Base-by-base conservation (phyloP, 2,329 filamentous ascomycete genomes). In the Sclerotinia borealis region DNA sequence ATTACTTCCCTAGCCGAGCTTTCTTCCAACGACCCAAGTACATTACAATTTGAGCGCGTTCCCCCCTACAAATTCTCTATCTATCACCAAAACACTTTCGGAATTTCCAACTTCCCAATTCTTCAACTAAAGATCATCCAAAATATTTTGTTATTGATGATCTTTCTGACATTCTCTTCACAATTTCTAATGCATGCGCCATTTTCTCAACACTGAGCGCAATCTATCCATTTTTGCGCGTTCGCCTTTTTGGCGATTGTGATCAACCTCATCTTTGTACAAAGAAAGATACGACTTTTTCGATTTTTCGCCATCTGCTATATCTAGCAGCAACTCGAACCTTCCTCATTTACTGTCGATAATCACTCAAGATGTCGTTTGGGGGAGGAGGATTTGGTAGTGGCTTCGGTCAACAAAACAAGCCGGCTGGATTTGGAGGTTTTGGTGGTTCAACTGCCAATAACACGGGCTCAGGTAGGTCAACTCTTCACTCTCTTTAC, bases 321-420 rank as follows among this genome's bases (percentile, higher is more conserved):
- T 52, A 49, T 47, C 52, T 63, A 31, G 45, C 37, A 63, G 48
- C 39, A 47, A 56, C 27, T 31, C 39, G 39, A 60, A 60, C 27
- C 37, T 37, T 22, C 54, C 55, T 51, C 59, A 41, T 58, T 59
- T 54, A 27, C 59, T 50, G 43, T 51, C 52, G 45, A 66, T 60
- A 65, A 59, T 25, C 31, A 60, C 58, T 67, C 65, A 69, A 60
- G 34, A 75, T 75, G 73, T 74, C 72, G n/a, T 65, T 64, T 34
- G 70, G 68, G 29, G 79, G 80, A 67, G 81, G 81, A 71, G 61
- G 31, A 56, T 62, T 62, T 62, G 59, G 59, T 48, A 77, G 79
- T 71, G 82, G 84, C 79, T 88, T 88, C 76, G 84, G 84, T 77
- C 80, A 81, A 72, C 81, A 80, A 67, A 85, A 82, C 73, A 77